These are phyloP conservation scores for Leonotis leonurus DNA, from an alignment of 257 asterid genomes.

Conservation along the genomic window DNA sequence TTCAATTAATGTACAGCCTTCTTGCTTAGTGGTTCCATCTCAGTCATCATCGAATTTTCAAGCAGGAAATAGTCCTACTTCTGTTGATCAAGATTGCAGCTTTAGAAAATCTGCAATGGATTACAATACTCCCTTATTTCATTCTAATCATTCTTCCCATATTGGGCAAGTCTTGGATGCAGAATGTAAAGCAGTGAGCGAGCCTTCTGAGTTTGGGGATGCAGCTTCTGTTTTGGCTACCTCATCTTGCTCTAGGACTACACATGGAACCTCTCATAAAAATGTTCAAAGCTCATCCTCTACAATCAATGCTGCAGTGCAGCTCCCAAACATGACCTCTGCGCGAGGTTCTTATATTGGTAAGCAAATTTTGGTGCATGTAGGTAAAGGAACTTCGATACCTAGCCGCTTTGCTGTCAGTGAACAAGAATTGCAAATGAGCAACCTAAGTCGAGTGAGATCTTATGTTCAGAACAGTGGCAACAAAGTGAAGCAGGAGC, in stretches of 20 bases:
- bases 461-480: conserved; percentile 27
- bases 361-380: conserved; percentile 27
- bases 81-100: conserved; percentile 32
- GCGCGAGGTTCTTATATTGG: conserved; percentile 31
- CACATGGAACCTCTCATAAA: conserved; percentile 26
- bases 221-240: conserved; percentile 34
- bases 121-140: conserved; percentile 29
- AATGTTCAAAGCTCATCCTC: conserved; percentile 34
- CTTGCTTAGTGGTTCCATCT: conserved; percentile 72
- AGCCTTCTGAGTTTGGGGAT: conserved; percentile 30
- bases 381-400: conserved; percentile 37
- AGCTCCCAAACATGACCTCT: conserved; percentile 22
- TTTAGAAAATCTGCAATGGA: conserved; percentile 30
- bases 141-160: conserved; percentile 35
- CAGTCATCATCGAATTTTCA: conserved; percentile 46
- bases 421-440: conserved; percentile 32
- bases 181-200: conserved; percentile 27
- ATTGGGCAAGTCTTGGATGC: conserved; percentile 30
- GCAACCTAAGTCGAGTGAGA: conserved; percentile 32
- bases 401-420: conserved; percentile 59
- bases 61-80: conserved; percentile 34
- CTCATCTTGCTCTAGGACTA: conserved; percentile 30
- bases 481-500: conserved; percentile 63
- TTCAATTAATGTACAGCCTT: conserved; percentile 59
- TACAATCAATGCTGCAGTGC: conserved; percentile 25